Base-by-base conservation (phyloP, 306 rosid genomes). In the Glycine soja region DNA sequence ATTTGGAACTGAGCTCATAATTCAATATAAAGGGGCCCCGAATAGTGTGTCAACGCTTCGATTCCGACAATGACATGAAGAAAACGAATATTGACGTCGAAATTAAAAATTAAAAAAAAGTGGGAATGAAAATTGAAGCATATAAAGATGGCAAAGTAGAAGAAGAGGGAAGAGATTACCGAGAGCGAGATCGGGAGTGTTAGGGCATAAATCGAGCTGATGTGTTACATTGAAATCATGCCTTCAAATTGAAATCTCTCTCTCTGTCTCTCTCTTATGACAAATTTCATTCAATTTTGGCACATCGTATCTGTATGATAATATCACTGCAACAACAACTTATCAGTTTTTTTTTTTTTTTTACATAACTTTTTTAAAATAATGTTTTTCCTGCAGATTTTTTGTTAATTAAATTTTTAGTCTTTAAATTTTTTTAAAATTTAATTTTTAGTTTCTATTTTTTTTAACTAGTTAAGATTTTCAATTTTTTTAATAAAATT, bases 191-290 rank as follows among this genome's bases (percentile, higher is more conserved):
- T 74, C 78, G 74, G 6, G 54, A 43, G 78, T 57, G 80, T 84
- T 69, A 75, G 54, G 77, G 69, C 50, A 72, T 10, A 46, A 81
- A 76, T 73, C 36, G 57, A 80, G 85, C 65, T 76, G 75, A 38
- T 70, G 52, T 12, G 71, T 80, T 64, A 47, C 82, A 76, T 75
- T 65, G 76, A 76, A 85, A 85, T 70, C 82, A 15, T 80, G 64
- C 38, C 61, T 84, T 84, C 82, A 80, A 75, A 79, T 84, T 81
- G 83, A 80, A 80, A 80, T 80, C 56, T 75, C 79, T 40, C 30
- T 59, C 3, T 36, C 42, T 72, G 10, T 69, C 66, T 53, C 79
- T 72, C 66, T 62, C 36, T 66, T 15, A 66, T 5, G 2, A 18
- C n/a, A 59, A 46, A 59, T 46, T 70, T 70, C 18, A 79, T 57